Conservation (phyloP, 2,329 filamentous ascomycete genomes). For the Trichoderma aggressivum region DNA sequence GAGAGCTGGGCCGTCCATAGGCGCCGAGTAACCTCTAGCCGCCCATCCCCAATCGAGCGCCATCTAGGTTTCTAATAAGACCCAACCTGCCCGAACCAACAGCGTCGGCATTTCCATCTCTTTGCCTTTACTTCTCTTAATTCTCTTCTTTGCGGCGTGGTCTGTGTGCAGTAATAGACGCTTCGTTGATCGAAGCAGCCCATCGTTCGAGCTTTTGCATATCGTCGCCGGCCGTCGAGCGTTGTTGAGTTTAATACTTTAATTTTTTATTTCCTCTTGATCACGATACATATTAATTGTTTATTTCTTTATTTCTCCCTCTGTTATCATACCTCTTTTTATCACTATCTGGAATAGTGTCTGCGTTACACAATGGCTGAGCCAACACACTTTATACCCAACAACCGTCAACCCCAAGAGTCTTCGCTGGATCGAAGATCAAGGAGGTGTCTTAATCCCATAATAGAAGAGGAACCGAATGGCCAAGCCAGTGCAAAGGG, state of each 20-base stretch:
- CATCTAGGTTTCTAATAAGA: conserved; percentile 28
- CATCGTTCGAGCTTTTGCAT: conserved; percentile 34
- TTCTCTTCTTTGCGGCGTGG: conserved; percentile 26
- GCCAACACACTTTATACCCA: conserved; percentile 24
- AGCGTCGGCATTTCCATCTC: conserved; percentile 26
- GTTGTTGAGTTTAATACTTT: conserved; percentile 9
- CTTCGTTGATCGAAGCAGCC: conserved; percentile 46
- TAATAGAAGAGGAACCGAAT: conserved; percentile 57
- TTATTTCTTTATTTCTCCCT: conserved; percentile 17
- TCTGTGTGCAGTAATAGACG: conserved; percentile 31
- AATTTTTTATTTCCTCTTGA: not conserved
- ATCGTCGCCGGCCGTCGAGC: conserved; percentile 38
- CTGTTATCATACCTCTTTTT: not conserved
- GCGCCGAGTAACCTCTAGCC: conserved; percentile 29
- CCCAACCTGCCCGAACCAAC: conserved; percentile 28
- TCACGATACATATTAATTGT: conserved; percentile 18
- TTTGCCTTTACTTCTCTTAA: conserved; percentile 32
- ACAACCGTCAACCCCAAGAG: conserved; percentile 44
- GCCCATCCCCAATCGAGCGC: conserved; percentile 23
- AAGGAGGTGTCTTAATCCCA: conserved; percentile 58
- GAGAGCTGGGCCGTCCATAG: conserved; percentile 24
- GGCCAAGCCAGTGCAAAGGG: conserved; percentile 22
- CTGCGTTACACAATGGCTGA: conserved; percentile 46
- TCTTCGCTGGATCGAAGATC: conserved; percentile 56
- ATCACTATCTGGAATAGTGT: conserved; percentile 32